A percentile compares a stretch with the other conserved stretches of the same genome.
Conservation (phyloP, 352 stramenopile genomes). For the Elongisporangium senticosum region DNA sequence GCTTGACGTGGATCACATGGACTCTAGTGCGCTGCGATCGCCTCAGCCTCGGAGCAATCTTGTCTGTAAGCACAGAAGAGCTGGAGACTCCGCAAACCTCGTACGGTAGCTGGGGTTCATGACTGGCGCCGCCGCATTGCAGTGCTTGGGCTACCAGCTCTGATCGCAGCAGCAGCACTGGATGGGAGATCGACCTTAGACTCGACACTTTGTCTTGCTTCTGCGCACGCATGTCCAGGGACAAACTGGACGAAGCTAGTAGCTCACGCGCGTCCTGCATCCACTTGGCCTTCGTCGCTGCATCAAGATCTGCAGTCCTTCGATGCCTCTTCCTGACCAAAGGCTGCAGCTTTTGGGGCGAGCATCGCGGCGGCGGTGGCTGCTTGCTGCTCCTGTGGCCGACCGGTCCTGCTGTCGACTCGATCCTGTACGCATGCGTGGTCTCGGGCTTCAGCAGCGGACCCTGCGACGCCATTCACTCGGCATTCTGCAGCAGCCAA, state of each 20-base stretch:
- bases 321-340: background rate
- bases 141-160: background rate
- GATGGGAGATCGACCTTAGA: background rate
- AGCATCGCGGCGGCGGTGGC: background rate
- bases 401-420: background rate
- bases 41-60: background rate
- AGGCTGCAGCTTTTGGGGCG: background rate
- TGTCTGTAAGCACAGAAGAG: background rate
- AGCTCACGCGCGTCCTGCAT: background rate
- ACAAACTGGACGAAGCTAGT: background rate
- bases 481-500: background rate
- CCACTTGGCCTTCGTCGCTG: background rate
- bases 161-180: background rate
- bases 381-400: background rate
- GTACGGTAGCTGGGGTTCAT: background rate
- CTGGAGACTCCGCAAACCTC: background rate
- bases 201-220: background rate
- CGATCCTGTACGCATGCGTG: background rate
- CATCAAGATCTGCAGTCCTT: background rate
- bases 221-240: background rate
- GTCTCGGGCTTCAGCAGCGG: background rate
- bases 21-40: background rate
- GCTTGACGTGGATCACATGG: background rate
- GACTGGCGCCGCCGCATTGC: background rate
- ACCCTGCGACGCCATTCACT: background rate